Evolutionary conservation across 208 protist genomes (phyloP), one percentile per base, ranked within the genome.

Genomic region (Acanthamoeba lenticulata): DNA sequence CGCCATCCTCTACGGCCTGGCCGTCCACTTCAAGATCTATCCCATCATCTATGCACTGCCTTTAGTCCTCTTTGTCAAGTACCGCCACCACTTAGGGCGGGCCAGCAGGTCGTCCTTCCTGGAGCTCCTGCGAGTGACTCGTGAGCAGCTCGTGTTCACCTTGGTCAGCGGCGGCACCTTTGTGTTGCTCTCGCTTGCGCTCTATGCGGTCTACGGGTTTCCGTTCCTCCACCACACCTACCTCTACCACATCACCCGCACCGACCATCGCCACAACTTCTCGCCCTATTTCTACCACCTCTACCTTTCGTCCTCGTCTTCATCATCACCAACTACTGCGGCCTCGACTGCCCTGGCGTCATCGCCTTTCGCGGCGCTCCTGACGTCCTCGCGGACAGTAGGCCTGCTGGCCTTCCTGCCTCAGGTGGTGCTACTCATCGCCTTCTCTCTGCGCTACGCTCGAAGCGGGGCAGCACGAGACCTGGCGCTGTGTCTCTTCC

Each of bases 211-310:
- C 36, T 98, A 98, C 90, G 96, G 96, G 21, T 97, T 90, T 55
- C 36, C 97, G 67, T 98, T 97, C 38, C 88, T 98, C 42, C 96
- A 94, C 86, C 93, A 98, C 86, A 94, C 96, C 4, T 97, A 97
- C 83, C 93, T 98, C 36, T 98, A 98, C 89, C 97, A 98, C 93
- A 95, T 97, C 44, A 88, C 92, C 29, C 89, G 97, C 29, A 96
- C 93, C 15, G 97, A 98, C 89, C 95, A 96, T 47, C 45, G 97
- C 38, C 97, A 98, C 81, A 98, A 98, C 72, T 97, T 98, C 45
- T 98, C 97, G 60, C 77, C 97, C 34, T 98, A 98, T 77, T 98
- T 96, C 62, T 96, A 97, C 69, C 89, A 92, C 36, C 94, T 97
- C 21, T 97, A 97, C 91, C 89, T 97, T 5, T 69, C 89, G 52